Evolutionary conservation across 805 yeast genomes (phyloP).

Genomic region (Hanseniaspora lachancei): DNA sequence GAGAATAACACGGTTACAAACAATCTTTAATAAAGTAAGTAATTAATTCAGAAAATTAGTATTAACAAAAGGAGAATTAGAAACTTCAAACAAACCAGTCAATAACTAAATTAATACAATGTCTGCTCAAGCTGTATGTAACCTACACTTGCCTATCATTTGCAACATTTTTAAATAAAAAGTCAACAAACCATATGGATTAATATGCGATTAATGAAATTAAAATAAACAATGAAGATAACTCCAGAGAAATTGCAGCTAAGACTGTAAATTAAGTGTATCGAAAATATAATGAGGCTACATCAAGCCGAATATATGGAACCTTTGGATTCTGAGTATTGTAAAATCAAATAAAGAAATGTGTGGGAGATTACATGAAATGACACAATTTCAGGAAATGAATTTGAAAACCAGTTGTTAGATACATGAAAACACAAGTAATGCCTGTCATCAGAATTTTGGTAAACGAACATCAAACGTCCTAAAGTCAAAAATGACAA

Average conservation of each 20-base stretch:
- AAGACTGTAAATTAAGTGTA: background rate
- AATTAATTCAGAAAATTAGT: background rate
- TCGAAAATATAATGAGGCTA: too few relatives aligned
- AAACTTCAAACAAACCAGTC: slow-evolving; percentile 4
- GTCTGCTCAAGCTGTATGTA: slow-evolving; percentile 14
- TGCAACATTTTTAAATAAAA: background rate
- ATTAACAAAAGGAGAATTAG: background rate
- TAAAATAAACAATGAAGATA: background rate
- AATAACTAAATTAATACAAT: slow-evolving; percentile 11
- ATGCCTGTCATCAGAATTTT: too few relatives aligned
- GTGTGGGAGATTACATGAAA: too few relatives aligned
- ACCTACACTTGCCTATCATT: background rate
- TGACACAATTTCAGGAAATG: too few relatives aligned
- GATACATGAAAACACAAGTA: too few relatives aligned
- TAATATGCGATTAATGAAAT: background rate
- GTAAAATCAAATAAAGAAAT: too few relatives aligned
- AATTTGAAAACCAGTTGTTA: too few relatives aligned
- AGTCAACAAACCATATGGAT: background rate
- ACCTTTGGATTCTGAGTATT: too few relatives aligned
- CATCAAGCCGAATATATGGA: too few relatives aligned
- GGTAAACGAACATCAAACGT: too few relatives aligned
- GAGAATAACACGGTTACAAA: background rate
- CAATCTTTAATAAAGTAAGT: background rate
- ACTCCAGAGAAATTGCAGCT: background rate
- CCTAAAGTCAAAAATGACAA: too few relatives aligned